Evolutionary conservation across 2,329 filamentous ascomycete genomes (phyloP).

Genomic region (Fusarium sacchari): DNA sequence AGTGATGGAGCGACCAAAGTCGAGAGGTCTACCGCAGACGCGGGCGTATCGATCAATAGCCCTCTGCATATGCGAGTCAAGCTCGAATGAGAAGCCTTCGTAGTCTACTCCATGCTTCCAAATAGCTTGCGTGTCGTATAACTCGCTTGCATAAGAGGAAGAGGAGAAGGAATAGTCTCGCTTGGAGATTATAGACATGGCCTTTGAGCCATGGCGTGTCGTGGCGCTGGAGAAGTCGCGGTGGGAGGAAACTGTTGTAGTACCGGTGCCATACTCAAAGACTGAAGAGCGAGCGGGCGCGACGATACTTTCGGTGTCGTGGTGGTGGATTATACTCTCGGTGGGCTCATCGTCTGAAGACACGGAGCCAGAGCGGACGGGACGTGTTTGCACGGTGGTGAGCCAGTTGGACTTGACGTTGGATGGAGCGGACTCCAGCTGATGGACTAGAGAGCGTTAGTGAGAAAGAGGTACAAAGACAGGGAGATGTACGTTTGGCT

Average conservation of each 20-base stretch:
- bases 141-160: not conserved
- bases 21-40: not conserved
- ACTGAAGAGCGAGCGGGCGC: not conserved
- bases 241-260: not conserved
- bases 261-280: not conserved
- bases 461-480: not conserved
- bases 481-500: not conserved
- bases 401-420: conserved; percentile 2
- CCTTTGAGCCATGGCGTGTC: not conserved
- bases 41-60: not conserved
- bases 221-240: not conserved
- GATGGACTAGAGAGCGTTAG: not conserved
- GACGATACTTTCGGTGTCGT: not conserved
- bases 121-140: not conserved
- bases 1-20: not conserved
- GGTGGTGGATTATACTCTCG: not conserved
- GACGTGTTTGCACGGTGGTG: not conserved
- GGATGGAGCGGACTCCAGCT: not conserved
- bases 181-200: not conserved
- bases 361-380: not conserved
- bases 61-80: not conserved
- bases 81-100: not conserved
- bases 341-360: not conserved
- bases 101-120: not conserved
- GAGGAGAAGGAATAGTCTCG: not conserved